Evolutionary conservation across 2,329 filamentous ascomycete genomes (phyloP).

Genomic region (Madurella mycetomatis): DNA sequence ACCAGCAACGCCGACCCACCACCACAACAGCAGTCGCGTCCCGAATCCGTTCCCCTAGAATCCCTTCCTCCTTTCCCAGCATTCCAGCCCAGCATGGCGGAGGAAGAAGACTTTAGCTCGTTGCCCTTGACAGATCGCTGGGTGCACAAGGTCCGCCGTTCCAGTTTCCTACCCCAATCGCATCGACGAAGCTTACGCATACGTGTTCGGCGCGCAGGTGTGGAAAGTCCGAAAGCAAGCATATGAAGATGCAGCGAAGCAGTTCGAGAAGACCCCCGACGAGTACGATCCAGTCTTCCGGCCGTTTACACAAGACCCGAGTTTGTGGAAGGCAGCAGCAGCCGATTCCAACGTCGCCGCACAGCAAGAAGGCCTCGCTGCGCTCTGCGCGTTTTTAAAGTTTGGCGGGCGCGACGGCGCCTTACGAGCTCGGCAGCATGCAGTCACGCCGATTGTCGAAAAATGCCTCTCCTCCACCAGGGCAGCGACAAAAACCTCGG

Average conservation of each 20-base stretch:
- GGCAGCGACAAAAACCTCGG: constrained; percentile 80
- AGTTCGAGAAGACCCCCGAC: constrained; percentile 78
- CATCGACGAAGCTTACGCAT: background rate
- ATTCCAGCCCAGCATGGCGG: constrained; percentile 57
- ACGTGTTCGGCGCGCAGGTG: constrained; percentile 46
- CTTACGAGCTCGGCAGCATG: constrained; percentile 69
- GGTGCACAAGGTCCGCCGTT: constrained; percentile 64
- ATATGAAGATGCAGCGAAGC: constrained; percentile 87
- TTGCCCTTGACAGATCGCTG: constrained; percentile 77
- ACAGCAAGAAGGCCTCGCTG: constrained; percentile 84
- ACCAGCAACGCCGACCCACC: background rate
- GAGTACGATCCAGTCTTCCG: constrained; percentile 82
- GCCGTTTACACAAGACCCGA: constrained; percentile 79
- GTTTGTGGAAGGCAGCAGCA: constrained; percentile 88
- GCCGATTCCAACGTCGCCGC: constrained; percentile 95
- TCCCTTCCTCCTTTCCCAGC: background rate
- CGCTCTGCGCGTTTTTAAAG: constrained; percentile 88
- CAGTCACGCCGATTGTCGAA: constrained; percentile 76
- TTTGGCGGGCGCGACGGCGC: constrained; percentile 79
- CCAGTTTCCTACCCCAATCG: background rate
- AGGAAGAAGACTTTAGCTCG: constrained; percentile 80
- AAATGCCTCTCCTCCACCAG: constrained; percentile 87
- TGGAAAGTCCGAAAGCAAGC: constrained; percentile 97
- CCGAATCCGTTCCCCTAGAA: background rate
- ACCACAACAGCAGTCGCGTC: background rate